A percentile compares a stretch with the other conserved stretches of the same genome.
phyloP scores from a whole-genome alignment of 139 green algal species.

The Chlorella sp. region DNA sequence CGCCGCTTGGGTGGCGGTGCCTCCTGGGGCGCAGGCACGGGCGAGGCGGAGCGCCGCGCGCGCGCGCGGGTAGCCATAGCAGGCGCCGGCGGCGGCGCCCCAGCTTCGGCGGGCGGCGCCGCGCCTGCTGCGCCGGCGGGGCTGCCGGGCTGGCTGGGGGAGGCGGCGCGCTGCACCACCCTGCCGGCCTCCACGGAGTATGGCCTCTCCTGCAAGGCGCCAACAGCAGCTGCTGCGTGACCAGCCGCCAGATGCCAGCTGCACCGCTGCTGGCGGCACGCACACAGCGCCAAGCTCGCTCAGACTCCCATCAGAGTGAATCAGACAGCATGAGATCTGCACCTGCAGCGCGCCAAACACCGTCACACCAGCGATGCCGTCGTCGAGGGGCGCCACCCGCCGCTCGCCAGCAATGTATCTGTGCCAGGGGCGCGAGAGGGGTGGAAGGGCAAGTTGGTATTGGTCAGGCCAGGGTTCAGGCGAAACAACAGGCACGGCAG shows the following conservation, averaged over 20 bases:
- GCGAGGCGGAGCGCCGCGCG: background rate
- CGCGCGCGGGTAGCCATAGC: background rate
- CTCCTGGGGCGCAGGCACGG: background rate
- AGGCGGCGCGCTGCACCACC: background rate
- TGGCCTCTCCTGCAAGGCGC: slow-evolving; percentile 14
- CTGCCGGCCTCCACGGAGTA: background rate
- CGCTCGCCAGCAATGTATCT: background rate
- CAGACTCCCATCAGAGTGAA: too few species aligned
- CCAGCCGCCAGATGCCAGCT: too few species aligned
- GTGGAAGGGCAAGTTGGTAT: background rate
- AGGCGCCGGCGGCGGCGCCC: background rate
- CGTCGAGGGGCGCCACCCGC: slow-evolving; percentile 27
- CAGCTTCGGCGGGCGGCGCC: background rate
- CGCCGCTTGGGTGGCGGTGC: background rate
- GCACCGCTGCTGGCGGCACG: too few species aligned
- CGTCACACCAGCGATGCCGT: background rate
- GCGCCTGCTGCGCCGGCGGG: background rate
- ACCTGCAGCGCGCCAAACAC: slow-evolving; percentile 1
- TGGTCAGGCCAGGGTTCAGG: background rate
- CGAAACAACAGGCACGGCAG: background rate
- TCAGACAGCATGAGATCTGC: too few species aligned
- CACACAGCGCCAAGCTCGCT: too few species aligned
- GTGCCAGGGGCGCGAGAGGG: background rate
- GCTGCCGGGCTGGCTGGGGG: background rate
- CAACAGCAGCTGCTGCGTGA: too few species aligned